phyloP scores from a whole-genome alignment of 2,329 filamentous ascomycete genomes.

The Fusarium chlamydosporum region DNA sequence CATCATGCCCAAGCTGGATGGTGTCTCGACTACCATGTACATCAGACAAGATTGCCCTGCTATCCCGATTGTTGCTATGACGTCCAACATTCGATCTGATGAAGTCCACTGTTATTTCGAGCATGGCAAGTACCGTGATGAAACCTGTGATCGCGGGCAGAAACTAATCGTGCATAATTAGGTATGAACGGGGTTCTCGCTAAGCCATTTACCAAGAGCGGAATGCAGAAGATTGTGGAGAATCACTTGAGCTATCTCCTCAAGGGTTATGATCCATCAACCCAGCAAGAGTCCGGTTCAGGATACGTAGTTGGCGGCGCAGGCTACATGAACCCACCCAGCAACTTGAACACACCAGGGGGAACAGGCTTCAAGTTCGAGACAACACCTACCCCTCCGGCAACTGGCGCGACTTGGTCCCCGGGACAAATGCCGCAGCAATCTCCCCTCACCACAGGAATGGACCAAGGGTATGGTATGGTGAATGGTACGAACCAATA shows the following conservation, averaged over 20 bases:
- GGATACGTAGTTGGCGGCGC: slow-evolving; percentile 54
- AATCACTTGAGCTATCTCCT: slow-evolving; percentile 90
- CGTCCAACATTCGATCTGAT: slow-evolving; percentile 95
- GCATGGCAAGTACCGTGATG: slow-evolving; percentile 75
- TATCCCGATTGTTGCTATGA: slow-evolving; percentile 97
- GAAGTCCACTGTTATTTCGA: slow-evolving; percentile 98
- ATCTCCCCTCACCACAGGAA: slow-evolving; percentile 59
- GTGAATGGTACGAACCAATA: slow-evolving; percentile 60
- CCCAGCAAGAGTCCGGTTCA: slow-evolving; percentile 58
- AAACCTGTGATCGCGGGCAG: background rate
- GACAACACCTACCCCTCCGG: slow-evolving; percentile 68
- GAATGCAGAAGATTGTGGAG: slow-evolving; percentile 86
- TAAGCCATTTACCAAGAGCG: slow-evolving; percentile 94
- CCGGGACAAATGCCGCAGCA: slow-evolving; percentile 66
- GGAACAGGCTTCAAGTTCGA: slow-evolving; percentile 63
- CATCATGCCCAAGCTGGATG: slow-evolving; percentile 97
- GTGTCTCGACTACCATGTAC: slow-evolving; percentile 92
- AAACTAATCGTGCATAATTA: slow-evolving; percentile 57
- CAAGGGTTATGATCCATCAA: slow-evolving; percentile 68
- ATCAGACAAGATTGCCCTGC: slow-evolving; percentile 88
- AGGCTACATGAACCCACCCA: slow-evolving; percentile 55
- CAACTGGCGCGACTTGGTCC: slow-evolving; percentile 64
- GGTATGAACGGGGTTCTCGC: slow-evolving; percentile 98
- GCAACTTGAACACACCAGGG: slow-evolving; percentile 46
- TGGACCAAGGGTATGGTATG: slow-evolving; percentile 64